Base-by-base conservation (phyloP, 169 alveolate species). In the Plasmodium sp. region DNA sequence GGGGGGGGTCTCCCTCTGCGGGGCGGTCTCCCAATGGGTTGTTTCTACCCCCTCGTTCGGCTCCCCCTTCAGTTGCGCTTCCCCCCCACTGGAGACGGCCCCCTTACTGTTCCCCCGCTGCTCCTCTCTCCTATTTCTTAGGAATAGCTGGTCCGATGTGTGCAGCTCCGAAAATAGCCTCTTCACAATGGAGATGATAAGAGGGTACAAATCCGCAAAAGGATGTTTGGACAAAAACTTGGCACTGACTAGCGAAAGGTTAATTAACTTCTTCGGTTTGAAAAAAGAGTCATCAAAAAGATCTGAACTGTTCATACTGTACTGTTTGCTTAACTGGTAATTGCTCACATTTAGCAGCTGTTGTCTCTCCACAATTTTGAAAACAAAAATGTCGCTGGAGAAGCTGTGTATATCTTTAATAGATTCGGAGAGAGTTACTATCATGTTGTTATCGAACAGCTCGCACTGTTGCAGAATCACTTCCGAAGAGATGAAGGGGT, bases 181-280 rank as follows among this genome's bases (percentile, higher is more conserved):
- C 72, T 86, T 86, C 9, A 86, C 36, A 12, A 45, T 86, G 36
- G 93, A 86, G 7, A 86, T 74, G 71, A 86, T 18, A 18, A 86
- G 62, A 18, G 93, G 93, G 45, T 86, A 86, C 33, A 86, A 45
- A 6, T 86, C 85, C 22, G 31, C 77, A 86, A 45, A 75, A 4
- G 93, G 93, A 54, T 86, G 93, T 39, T 86, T 86, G 3, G 86
- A 86, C 72, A 86, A 36, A 86, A 86, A 86, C 33, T 75, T 86
- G 27, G 93, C 93, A 36, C 88, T 79, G 14, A 86, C 82, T 54
- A 86, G 71, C 14, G 93, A 86, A 6, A 86, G 51, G 58, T 86
- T 86, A 3, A 86, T 86, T 3, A 86, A 10, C 45, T 86, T 86
- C 71, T 86, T 86, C 0, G 93, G 93, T 75, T 79, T 77, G 31